Evolutionary conservation across 106 monocot genomes (phyloP).

Genomic region (Dendrobium huoshanense): DNA sequence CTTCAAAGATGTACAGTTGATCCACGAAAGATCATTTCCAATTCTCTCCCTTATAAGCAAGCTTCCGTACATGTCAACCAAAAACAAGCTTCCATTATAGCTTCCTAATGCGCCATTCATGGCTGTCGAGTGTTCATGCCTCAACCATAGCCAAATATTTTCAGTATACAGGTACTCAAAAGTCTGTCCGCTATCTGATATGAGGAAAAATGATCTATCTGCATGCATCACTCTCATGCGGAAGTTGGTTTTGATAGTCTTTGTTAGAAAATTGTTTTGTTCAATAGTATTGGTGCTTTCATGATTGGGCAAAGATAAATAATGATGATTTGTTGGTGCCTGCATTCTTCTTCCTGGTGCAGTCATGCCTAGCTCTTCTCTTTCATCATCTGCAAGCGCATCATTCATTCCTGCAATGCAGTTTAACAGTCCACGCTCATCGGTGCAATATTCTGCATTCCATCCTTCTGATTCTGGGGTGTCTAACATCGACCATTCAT

Average conservation of each 20-base stretch:
- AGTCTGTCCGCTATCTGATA: slow-evolving; percentile 53
- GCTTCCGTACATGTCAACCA: slow-evolving; percentile 65
- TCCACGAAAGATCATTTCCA: slow-evolving; percentile 62
- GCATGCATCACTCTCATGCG: slow-evolving; percentile 67
- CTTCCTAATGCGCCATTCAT: slow-evolving; percentile 66
- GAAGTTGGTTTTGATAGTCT: slow-evolving; percentile 39
- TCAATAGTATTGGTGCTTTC: slow-evolving; percentile 10
- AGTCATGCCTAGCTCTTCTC: slow-evolving; percentile 15
- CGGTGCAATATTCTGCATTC: slow-evolving; percentile 89
- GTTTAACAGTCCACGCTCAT: slow-evolving; percentile 61
- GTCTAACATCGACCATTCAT: slow-evolving; percentile 82
- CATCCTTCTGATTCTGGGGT: slow-evolving; percentile 92
- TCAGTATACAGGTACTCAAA: slow-evolving; percentile 61
- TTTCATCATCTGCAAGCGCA: slow-evolving; percentile 20
- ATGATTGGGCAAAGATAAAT: slow-evolving; percentile 28
- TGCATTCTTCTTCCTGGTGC: not conserved
- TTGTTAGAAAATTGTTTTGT: slow-evolving; percentile 38
- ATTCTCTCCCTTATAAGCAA: slow-evolving; percentile 67
- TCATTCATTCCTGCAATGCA: slow-evolving; percentile 67
- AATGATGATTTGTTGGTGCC: slow-evolving; percentile 32
- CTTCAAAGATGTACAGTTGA: slow-evolving; percentile 77
- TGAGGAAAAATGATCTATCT: slow-evolving; percentile 69
- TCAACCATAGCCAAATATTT: slow-evolving; percentile 67
- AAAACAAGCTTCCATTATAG: slow-evolving; percentile 78
- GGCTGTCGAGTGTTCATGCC: slow-evolving; percentile 50